Conservation (phyloP, 768 basidiomycete genomes). For the Lyophyllum atratum region DNA sequence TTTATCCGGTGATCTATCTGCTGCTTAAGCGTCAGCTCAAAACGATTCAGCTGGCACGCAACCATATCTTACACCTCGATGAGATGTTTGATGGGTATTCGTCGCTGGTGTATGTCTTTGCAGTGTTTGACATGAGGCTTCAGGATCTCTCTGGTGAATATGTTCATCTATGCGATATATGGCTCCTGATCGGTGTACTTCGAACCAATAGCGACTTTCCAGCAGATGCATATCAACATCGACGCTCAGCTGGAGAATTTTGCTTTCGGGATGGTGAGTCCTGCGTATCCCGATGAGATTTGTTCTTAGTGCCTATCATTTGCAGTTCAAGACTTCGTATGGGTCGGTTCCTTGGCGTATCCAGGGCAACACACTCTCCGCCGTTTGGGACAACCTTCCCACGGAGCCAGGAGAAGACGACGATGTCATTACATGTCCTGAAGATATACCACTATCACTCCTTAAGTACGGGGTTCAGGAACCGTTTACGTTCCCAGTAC, state of each 20-base stretch:
- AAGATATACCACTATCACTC: neutral
- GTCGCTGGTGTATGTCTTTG: neutral
- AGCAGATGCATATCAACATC: conserved; percentile 3
- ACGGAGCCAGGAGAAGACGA: neutral
- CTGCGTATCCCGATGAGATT: neutral
- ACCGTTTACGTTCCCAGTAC: neutral
- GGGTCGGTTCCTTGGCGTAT: neutral
- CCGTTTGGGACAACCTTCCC: neutral
- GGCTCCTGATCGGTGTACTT: too few species aligned
- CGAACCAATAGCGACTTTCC: neutral
- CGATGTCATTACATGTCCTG: neutral
- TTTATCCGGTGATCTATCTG: conserved; percentile 6
- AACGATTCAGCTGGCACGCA: neutral
- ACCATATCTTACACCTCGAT: neutral
- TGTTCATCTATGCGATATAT: neutral
- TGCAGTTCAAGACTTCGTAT: conserved; percentile 1
- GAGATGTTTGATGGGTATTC: neutral
- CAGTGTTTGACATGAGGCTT: neutral
- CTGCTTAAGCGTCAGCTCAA: neutral
- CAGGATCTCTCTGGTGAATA: conserved; percentile 2
- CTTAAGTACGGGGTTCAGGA: neutral
- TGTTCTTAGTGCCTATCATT: neutral
- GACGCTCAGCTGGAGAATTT: conserved; percentile 2
- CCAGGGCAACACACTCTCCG: neutral
- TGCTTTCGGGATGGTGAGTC: conserved; percentile 8